These are phyloP conservation scores for Tolypocladium inflatum DNA, from an alignment of 2,329 filamentous ascomycete genomes.

Conservation along the genomic window DNA sequence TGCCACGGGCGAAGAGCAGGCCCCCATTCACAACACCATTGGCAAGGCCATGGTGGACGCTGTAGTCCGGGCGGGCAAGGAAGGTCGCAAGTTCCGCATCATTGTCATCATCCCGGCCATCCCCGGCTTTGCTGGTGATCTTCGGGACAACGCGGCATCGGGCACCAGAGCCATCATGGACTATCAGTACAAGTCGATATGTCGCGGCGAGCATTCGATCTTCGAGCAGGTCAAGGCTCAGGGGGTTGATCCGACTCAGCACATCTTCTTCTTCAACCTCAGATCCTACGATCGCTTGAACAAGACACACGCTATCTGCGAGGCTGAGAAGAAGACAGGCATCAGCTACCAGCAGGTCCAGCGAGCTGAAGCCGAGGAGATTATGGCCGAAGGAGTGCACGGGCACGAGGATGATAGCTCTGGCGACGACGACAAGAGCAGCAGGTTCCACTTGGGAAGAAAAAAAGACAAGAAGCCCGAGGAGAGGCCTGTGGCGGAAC, in stretches of 20 bases:
- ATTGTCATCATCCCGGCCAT: constrained; percentile 87
- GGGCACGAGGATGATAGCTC: constrained; percentile 36
- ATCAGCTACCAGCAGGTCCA: constrained; percentile 82
- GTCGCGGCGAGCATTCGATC: constrained; percentile 84
- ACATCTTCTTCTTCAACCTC: constrained; percentile 92
- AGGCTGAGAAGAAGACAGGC: constrained; percentile 71
- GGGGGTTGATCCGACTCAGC: constrained; percentile 66
- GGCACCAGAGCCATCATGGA: constrained; percentile 96
- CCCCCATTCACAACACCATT: constrained; percentile 79
- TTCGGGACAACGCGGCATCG: constrained; percentile 71
- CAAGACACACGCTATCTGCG: constrained; percentile 62
- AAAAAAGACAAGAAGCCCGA: constrained; percentile 37
- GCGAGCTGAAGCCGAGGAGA: constrained; percentile 77
- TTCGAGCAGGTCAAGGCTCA: constrained; percentile 64
- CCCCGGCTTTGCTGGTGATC: constrained; percentile 87
- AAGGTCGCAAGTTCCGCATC: constrained; percentile 78
- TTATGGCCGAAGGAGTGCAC: constrained; percentile 69
- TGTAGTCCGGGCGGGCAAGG: constrained; percentile 69
- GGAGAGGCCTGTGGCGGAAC: constrained; percentile 16
- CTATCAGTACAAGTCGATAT: constrained; percentile 95
- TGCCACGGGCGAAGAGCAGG: constrained; percentile 80
- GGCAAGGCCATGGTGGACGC: constrained; percentile 87
- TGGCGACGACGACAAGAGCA: constrained; percentile 6
- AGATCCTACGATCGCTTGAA: constrained; percentile 89
- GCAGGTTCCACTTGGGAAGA: constrained; percentile 23